phyloP scores from a whole-genome alignment of 2,329 filamentous ascomycete species.

The Sporothrix schenckii region DNA sequence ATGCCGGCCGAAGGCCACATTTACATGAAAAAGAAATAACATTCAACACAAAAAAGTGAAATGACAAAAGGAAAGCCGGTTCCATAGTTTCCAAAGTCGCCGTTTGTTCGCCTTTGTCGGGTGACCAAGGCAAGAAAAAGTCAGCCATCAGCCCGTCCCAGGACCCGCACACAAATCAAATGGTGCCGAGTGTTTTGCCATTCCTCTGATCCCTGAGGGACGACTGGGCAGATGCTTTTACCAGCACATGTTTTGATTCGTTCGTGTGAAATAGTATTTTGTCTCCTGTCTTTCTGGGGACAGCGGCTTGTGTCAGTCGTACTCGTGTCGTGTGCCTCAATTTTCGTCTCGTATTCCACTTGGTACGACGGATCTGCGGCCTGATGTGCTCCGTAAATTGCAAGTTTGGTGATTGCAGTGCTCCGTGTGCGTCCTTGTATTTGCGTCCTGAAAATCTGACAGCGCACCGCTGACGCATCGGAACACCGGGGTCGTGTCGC shows the following conservation, averaged over 20 bases:
- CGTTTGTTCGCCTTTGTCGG: neutral
- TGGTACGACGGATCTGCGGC: conserved; percentile 1
- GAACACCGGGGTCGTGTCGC: conserved; percentile 21
- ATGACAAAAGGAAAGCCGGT: neutral
- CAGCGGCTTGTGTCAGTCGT: neutral
- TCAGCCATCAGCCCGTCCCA: neutral
- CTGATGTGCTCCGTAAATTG: neutral
- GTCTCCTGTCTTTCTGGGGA: neutral
- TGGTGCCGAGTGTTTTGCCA: conserved; percentile 22
- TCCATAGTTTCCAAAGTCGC: neutral
- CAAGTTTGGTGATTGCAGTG: neutral
- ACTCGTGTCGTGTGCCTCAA: neutral
- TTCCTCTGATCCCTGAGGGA: conserved; percentile 11
- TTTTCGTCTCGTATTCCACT: conserved; percentile 3
- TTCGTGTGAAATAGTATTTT: neutral
- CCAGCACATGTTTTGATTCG: neutral
- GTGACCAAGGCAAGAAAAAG: neutral
- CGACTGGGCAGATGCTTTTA: conserved; percentile 27
- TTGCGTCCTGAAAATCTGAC: neutral
- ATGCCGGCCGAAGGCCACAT: conserved; percentile 9
- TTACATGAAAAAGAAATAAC: neutral
- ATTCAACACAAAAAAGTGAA: neutral
- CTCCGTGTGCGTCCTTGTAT: neutral
- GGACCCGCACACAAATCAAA: neutral
- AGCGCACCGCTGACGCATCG: neutral